phyloP scores from a whole-genome alignment of 345 rosid species.

The Sonneratia caseolaris region DNA sequence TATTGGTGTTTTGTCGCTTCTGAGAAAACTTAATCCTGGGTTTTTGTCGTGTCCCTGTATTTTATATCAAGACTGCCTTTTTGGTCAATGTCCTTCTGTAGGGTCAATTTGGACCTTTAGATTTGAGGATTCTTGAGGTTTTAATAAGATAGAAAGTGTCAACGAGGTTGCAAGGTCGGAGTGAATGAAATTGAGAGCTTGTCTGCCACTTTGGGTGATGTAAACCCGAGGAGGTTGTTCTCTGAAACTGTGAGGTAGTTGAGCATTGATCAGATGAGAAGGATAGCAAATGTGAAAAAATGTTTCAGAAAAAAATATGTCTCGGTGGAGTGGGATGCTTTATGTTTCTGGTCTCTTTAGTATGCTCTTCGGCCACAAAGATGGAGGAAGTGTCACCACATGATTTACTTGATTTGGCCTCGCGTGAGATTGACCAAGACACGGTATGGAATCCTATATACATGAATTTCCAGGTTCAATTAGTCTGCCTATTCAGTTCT shows the following conservation, averaged over 20 bases:
- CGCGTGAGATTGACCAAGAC: conserved; percentile 36
- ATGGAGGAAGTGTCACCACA: conserved; percentile 34
- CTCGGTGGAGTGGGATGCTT: conserved; percentile 14
- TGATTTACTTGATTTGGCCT: conserved; percentile 37
- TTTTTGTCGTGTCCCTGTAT: conserved; percentile 5
- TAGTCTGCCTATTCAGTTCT: not conserved
- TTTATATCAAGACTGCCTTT: not conserved
- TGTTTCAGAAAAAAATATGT: conserved; percentile 26
- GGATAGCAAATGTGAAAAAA: conserved; percentile 11
- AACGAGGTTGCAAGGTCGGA: not conserved
- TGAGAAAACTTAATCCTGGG: not conserved
- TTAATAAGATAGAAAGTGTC: conserved; percentile 8
- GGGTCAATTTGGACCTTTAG: not conserved
- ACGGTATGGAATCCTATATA: conserved; percentile 30
- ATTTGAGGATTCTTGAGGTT: conserved; percentile 1
- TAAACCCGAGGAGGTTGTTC: conserved; percentile 2
- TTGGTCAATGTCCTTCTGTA: not conserved
- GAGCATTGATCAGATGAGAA: conserved; percentile 31
- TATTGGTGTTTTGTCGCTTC: conserved; percentile 11
- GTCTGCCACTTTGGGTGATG: not conserved
- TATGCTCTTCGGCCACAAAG: conserved; percentile 30
- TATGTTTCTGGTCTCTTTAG: conserved; percentile 24
- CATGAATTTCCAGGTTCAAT: not conserved
- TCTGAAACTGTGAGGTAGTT: conserved; percentile 13
- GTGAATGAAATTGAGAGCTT: not conserved